phyloP scores from a whole-genome alignment of 371 early-diverging fungal species.

The Mucor indicus region DNA sequence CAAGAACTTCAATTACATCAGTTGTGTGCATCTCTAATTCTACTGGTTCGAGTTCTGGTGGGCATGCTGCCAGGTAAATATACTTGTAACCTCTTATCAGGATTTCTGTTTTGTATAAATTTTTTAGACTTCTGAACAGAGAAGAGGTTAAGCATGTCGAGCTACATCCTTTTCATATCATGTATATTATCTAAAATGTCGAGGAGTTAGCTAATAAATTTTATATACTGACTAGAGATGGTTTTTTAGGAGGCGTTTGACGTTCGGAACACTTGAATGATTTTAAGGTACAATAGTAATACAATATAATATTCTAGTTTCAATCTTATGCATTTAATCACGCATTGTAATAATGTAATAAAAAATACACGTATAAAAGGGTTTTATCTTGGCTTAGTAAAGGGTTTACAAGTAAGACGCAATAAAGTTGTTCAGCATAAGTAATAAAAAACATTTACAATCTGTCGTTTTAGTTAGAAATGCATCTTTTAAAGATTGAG shows the following conservation, averaged over 20 bases:
- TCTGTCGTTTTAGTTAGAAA: slow-evolving; percentile 7
- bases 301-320: slow-evolving; percentile 11
- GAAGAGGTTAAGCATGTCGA: background rate
- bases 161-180: slow-evolving; percentile 9
- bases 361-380: slow-evolving; percentile 4
- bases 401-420: slow-evolving; percentile 2
- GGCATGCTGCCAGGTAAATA: slow-evolving; percentile 3
- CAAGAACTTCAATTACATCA: slow-evolving; percentile 4
- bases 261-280: slow-evolving; percentile 1
- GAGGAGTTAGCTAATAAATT: slow-evolving; percentile 10
- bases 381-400: background rate
- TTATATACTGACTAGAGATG: background rate
- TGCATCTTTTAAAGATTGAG: slow-evolving; percentile 6
- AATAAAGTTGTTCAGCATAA: slow-evolving; percentile 4
- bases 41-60: slow-evolving; percentile 2
- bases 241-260: slow-evolving; percentile 2
- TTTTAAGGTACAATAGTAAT: slow-evolving; percentile 4
- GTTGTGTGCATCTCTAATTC: slow-evolving; percentile 2
- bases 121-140: slow-evolving; percentile 4
- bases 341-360: slow-evolving; percentile 4
- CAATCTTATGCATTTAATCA: slow-evolving; percentile 6
- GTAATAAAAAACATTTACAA: slow-evolving; percentile 7
- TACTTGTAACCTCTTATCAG: slow-evolving; percentile 9
- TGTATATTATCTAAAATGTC: slow-evolving; percentile 2
- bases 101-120: slow-evolving; percentile 3